phyloP scores from a whole-genome alignment of 176 grass and related monocot species.

The Stipa capillata region DNA sequence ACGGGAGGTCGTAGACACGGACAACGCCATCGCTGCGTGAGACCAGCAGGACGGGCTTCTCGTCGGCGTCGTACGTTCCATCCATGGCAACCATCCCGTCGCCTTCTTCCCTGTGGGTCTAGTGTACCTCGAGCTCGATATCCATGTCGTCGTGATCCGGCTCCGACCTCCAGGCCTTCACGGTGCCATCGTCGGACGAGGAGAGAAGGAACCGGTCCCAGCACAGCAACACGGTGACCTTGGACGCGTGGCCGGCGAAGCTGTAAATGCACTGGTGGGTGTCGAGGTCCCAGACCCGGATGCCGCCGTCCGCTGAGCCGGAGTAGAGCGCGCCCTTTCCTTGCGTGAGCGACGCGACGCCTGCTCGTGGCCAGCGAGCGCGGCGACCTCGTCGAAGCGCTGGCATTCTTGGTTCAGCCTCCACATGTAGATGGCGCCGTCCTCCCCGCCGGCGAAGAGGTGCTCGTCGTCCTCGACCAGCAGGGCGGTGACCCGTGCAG shows the following conservation, averaged over 20 bases:
- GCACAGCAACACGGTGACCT: not conserved
- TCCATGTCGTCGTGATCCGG: not conserved
- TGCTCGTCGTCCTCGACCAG: not conserved
- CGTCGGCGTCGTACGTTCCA: not conserved
- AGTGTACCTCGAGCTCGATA: not conserved
- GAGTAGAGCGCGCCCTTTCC: conserved; percentile 13
- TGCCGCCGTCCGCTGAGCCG: not conserved
- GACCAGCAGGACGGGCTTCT: not conserved
- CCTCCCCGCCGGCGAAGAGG: not conserved
- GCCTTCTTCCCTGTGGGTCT: not conserved
- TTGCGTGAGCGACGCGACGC: not conserved
- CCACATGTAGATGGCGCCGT: conserved; percentile 3
- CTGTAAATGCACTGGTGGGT: not conserved
- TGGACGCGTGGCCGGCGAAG: not conserved
- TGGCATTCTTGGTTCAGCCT: not conserved
- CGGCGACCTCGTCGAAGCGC: conserved; percentile 2
- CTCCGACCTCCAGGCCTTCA: not conserved
- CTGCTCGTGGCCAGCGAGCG: not conserved
- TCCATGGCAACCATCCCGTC: not conserved
- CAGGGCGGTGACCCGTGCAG: not conserved
- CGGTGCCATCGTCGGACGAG: not conserved
- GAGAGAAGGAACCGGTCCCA: not conserved
- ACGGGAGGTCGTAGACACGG: not conserved
- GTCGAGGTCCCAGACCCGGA: not conserved
- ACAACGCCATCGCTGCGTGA: not conserved